Evolutionary conservation across 257 asterid genomes (phyloP), one percentile per base, ranked within the genome.

Genomic region (Rubia yunnanensis): DNA sequence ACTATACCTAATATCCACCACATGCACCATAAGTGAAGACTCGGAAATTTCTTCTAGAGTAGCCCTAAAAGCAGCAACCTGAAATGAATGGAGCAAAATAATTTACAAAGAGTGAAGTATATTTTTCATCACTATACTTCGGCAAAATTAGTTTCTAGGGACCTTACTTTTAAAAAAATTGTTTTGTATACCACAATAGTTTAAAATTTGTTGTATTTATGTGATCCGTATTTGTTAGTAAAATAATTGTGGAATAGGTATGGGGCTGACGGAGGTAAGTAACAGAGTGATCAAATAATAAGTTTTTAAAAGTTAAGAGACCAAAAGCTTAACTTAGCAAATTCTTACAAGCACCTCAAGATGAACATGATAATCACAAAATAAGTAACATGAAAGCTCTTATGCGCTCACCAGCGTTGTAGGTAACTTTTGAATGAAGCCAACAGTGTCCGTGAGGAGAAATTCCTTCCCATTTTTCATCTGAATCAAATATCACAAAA

Each of bases 1-100:
- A 22, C 59, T 70, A 49, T 86, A 87, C 97, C 99, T 92, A 46
- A 92, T 83, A 83, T 92, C 99, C 81, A 83, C 99, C 61, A 92
- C 96, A 74, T 92, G 99, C 64, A 92, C 99, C 74, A 92, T 63
- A 75, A 92, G 92, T 30, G 97, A 87, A 30, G 99, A 89, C 78
- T 92, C 99, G 0, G 87, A 75, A 63, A 92, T 92, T 73, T 92
- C 99, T 79, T 92, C 99, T 56, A 92, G 80, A 31, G 99, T 92
- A 70, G 99, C 99, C 82, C 99, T 82, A 75, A 92, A 92, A 58
- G 99, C 99, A 79, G 99, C 99, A 63, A 92, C 85, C 99, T 92
- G 48, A 10, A 39, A 32, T 32, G 36, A 39, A 39, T 13, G 74
- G 46, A 67, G 69, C 53, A 39, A 11, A 38, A 38, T 11, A 11